These are phyloP conservation scores for Anisogramma anomala DNA, from an alignment of 2,329 filamentous ascomycete genomes.

Conservation along the genomic window DNA sequence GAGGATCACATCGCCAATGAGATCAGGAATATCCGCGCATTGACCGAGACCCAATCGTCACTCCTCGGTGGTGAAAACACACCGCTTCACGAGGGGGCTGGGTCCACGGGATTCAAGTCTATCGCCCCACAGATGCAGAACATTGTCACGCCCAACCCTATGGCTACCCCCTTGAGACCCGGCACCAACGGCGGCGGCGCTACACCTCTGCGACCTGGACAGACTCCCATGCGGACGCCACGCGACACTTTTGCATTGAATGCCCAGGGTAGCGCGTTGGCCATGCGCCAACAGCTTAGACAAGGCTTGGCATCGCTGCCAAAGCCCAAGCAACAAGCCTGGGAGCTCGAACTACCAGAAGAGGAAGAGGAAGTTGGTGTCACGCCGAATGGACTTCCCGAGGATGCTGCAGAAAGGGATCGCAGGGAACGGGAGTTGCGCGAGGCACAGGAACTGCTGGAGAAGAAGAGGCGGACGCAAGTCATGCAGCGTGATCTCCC, in stretches of 20 bases:
- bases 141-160: constrained; percentile 84
- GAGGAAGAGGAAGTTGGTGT: constrained; percentile 53
- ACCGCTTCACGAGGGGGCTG: constrained; percentile 67
- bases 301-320: constrained; percentile 71
- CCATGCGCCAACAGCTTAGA: constrained; percentile 56
- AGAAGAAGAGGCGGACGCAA: constrained; percentile 75
- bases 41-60: constrained; percentile 89
- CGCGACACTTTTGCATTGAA: constrained; percentile 83
- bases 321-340: constrained; percentile 85
- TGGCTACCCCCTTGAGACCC: constrained; percentile 76
- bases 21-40: constrained; percentile 80
- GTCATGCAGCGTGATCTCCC: constrained; percentile 82
- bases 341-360: constrained; percentile 85
- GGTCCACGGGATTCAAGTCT: constrained; percentile 80
- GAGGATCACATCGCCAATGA: constrained; percentile 96
- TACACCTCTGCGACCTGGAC: constrained; percentile 58
- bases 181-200: constrained; percentile 51
- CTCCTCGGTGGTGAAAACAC: constrained; percentile 90
- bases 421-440: constrained; percentile 61
- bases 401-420: constrained; percentile 62
- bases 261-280: constrained; percentile 51
- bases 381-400: constrained; percentile 30
- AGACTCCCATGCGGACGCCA: constrained; percentile 79
- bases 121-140: constrained; percentile 69
- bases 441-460: constrained; percentile 56